Base-by-base conservation (phyloP, 768 basidiomycete genomes). In the Termitomyces sp. region DNA sequence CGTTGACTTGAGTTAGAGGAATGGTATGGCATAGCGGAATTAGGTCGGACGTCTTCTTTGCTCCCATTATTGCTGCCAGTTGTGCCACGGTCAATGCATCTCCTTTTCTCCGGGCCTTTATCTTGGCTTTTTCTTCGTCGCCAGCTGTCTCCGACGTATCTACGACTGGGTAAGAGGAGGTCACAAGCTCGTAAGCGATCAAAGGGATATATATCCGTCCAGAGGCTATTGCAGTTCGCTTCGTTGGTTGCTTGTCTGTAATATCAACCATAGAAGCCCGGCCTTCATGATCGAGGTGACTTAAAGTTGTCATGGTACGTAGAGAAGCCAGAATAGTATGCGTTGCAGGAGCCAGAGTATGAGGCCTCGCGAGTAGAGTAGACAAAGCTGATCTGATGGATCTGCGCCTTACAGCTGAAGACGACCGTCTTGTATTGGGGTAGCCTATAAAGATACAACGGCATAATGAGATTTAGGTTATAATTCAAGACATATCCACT, bases 1-100 rank as follows among this genome's bases (percentile, higher is more conserved):
- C 90, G 26, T 80, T 72, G 58, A 94, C 72, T 58, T 88, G 83
- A 6, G 87, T 84, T 31, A 95, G 75, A 20, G 79, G 69, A n/a
- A 96, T 75, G 2, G 92, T 87, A 70, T 96, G 93, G 65, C 93
- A 96, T 16, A 96, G 76, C 10, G 93, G 93, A 53, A 96, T 94
- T 46, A 95, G 78, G 37, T 85, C 83, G 26, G 89, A 76, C 1
- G 93, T 95, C 60, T 83, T 84, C 69, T 96, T 96, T 57, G 87
- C 83, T 10, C 81, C 93, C 86, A 92, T 92, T 67, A 94, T 90
- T 18, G 83, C 93, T 7, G 93, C 92, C 24, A 96, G 74, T 64
- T 94, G 90, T 24, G 89, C 89, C 18, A 90, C 82, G 14, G 84
- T 85, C 37, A 92, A 74, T 8, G 82, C 80, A 65, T 90, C 83